Percentiles rank a stretch among this genome's conserved stretches.
These are phyloP conservation scores for Elsinoe arachidis DNA, from an alignment of 2,329 filamentous ascomycete genomes.

Conservation along the genomic window DNA sequence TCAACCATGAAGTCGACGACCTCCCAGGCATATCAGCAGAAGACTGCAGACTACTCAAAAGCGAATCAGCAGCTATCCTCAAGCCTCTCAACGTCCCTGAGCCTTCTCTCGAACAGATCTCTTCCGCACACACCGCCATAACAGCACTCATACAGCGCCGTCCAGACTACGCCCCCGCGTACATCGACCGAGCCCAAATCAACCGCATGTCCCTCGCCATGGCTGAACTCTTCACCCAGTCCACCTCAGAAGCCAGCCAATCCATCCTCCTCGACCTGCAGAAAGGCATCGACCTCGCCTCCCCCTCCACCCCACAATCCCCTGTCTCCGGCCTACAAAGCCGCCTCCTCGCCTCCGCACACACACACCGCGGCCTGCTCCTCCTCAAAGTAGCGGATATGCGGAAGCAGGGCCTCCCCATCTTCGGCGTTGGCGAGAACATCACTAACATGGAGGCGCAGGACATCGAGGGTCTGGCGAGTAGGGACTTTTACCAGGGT, in stretches of 20 bases:
- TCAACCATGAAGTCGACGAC: conserved; percentile 1
- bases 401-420: conserved; percentile 6
- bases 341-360: conserved; percentile 58
- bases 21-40: conserved; percentile 9
- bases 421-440: conserved; percentile 9
- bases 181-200: conserved; percentile 65
- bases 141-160: conserved; percentile 44
- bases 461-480: conserved; percentile 45
- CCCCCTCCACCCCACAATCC: conserved; percentile 42
- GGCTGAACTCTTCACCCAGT: conserved; percentile 12
- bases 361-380: conserved; percentile 57
- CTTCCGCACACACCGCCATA: neutral
- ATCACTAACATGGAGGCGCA: conserved; percentile 21
- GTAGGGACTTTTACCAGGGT: conserved; percentile 46
- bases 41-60: neutral
- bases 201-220: conserved; percentile 37
- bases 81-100: neutral
- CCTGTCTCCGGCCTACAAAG: conserved; percentile 56
- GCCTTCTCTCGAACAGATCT: neutral
- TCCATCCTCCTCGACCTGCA: conserved; percentile 30
- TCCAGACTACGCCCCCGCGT: conserved; percentile 61
- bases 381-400: conserved; percentile 33
- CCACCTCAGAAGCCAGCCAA: conserved; percentile 4
- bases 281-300: conserved; percentile 49
- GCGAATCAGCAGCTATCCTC: conserved; percentile 11